Percentiles rank a stretch among this genome's conserved stretches.
Conservation (phyloP, 2,329 filamentous ascomycete genomes). For the Talaromyces sp. region DNA sequence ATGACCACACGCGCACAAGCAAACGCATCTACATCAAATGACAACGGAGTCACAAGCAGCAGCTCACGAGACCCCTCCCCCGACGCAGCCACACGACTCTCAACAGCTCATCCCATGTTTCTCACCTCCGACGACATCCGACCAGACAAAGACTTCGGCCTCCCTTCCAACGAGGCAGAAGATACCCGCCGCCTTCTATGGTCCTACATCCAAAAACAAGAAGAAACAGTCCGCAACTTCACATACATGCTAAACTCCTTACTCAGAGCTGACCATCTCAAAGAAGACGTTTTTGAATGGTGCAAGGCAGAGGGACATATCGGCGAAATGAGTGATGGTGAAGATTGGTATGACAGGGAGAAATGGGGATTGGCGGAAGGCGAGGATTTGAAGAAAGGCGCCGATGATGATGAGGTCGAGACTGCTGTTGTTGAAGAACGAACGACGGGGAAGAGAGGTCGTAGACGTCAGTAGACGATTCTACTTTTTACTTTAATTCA, state of each 20-base stretch:
- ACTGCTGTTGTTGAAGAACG: constrained; percentile 41
- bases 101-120: constrained; percentile 56
- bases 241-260: constrained; percentile 56
- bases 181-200: constrained; percentile 60
- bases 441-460: constrained; percentile 39
- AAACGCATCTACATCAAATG: constrained; percentile 33
- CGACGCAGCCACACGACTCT: constrained; percentile 31
- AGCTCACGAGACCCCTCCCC: constrained; percentile 24
- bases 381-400: constrained; percentile 59
- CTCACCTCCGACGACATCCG: constrained; percentile 50
- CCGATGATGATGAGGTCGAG: constrained; percentile 60
- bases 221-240: constrained; percentile 59
- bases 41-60: constrained; percentile 25
- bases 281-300: constrained; percentile 58
- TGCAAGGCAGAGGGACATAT: constrained; percentile 62
- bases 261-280: constrained; percentile 57
- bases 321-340: constrained; percentile 64
- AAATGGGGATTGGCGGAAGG: constrained; percentile 57
- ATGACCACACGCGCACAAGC: constrained; percentile 48
- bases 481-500: not conserved
- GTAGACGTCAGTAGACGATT: constrained; percentile 25
- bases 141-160: constrained; percentile 55
- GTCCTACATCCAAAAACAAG: constrained; percentile 64
- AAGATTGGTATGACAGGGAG: constrained; percentile 64
- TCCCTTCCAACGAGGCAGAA: constrained; percentile 58